Base-by-base conservation (phyloP, 148 eudicot genomes). In the Rhododendron ovatum region DNA sequence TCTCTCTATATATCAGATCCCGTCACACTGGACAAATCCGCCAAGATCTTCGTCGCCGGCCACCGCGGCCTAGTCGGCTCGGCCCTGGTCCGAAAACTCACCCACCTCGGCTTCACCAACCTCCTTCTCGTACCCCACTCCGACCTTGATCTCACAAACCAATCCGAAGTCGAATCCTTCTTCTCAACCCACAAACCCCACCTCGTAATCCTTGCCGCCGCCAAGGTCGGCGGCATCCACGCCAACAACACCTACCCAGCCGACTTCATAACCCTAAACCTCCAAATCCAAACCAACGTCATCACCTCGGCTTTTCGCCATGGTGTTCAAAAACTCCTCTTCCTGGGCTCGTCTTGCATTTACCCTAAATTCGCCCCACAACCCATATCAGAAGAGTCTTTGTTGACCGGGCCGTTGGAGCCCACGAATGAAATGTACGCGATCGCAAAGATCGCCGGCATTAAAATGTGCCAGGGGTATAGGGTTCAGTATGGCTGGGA, bases 351-450 rank as follows among this genome's bases (percentile, higher is more conserved):
- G 45, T 95, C 98, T 10, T 97, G 99, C 86, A 97, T 97, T 81
- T 97, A 95, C 91, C 99, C 99, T 59, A 97, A 97, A 89, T 95
- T 95, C 67, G 96, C 99, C 5, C 96, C 99, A 1, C 99, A 97
- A 48, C 99, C 99, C 2, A 97, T 97, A 24, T 90, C 93, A 22
- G 99, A 97, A 90, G 85, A 89, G 0, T 94, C 98, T 4, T 90
- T 97, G 5, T 81, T 97, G 9, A 95, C 99, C 4, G 98, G 91
- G 26, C 95, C 98, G 0, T 86, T 97, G 48, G 99, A 97, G 89
- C 99, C 99, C 33, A 97, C 99, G 22, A 97, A 97, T 57, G 99
- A 97, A 86, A 94, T 96, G 96, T 97, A 97, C 78, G 99, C 99
- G 8, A 88, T 97, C 14, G 99, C 99, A 9, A 97, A 97, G 84